Evolutionary conservation across 768 basidiomycete species (phyloP).

Genomic region (Psilocybe cubensis): DNA sequence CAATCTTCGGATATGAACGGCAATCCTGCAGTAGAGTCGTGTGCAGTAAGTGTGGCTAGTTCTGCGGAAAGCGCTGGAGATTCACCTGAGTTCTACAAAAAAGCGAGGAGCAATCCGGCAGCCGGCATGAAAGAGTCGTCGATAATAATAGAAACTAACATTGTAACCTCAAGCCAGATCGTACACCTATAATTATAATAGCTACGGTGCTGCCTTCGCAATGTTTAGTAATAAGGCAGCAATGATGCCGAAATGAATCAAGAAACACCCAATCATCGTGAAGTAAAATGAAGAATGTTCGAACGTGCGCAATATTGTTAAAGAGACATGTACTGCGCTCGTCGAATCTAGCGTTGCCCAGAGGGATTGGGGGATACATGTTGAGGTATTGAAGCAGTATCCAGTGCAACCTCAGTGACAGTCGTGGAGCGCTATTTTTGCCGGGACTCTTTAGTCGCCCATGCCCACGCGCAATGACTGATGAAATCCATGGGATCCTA

Average conservation of each 20-base stretch:
- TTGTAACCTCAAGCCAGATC: too few relatives aligned
- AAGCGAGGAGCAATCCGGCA: neutral
- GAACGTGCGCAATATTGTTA: neutral
- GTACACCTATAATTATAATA: neutral
- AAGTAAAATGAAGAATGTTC: neutral
- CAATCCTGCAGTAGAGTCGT: neutral
- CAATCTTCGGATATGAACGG: neutral
- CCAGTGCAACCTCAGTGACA: neutral
- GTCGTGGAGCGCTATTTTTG: neutral
- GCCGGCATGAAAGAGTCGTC: neutral
- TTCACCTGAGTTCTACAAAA: neutral
- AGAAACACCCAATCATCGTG: neutral
- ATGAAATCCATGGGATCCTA: neutral
- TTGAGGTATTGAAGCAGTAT: neutral
- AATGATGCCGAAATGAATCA: neutral
- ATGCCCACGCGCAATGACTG: neutral
- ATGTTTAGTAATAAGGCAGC: too few relatives aligned
- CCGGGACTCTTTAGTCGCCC: neutral
- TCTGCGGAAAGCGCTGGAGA: neutral
- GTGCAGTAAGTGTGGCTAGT: neutral
- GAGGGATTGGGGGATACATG: neutral
- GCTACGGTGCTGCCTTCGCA: neutral
- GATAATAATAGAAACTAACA: neutral
- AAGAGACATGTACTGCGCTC: neutral
- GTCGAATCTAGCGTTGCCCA: neutral